Percentiles rank a stretch among this genome's conserved stretches.
phyloP scores from a whole-genome alignment of 768 basidiomycete genomes.

The Leccinum boreale region DNA sequence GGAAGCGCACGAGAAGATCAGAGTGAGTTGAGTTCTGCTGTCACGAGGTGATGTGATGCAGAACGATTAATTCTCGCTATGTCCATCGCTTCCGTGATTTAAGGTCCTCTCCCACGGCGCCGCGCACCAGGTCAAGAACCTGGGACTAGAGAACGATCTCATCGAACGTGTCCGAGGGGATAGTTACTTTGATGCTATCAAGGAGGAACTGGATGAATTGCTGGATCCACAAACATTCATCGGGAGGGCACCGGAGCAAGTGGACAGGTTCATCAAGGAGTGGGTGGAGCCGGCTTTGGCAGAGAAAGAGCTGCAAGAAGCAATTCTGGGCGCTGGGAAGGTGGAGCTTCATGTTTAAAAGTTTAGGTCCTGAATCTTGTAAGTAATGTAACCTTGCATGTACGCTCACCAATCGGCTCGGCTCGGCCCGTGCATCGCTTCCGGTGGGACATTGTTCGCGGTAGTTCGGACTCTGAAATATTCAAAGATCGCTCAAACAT shows the following conservation, averaged over 20 bases:
- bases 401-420: not conserved
- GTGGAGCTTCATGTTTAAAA: constrained; percentile 60
- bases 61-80: constrained; percentile 7
- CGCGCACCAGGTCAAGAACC: constrained; percentile 88
- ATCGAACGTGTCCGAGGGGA: constrained; percentile 82
- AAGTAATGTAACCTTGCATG: not conserved
- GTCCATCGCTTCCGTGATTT: constrained; percentile 3
- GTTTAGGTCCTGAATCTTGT: not conserved
- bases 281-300: constrained; percentile 84
- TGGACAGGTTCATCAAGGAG: constrained; percentile 80
- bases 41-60: constrained; percentile 14
- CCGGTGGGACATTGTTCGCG: constrained; percentile 16
- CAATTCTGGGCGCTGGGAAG: constrained; percentile 47
- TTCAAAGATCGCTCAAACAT: constrained; percentile 15
- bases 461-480: constrained; percentile 14
- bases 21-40: constrained; percentile 45
- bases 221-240: constrained; percentile 88
- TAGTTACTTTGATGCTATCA: constrained; percentile 88
- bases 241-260: constrained; percentile 93
- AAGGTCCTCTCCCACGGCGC: constrained; percentile 94
- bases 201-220: constrained; percentile 68
- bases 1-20: constrained; percentile 94
- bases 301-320: constrained; percentile 52
- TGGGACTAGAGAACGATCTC: constrained; percentile 93
- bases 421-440: constrained; percentile 23